Evolutionary conservation across 2,329 filamentous ascomycete genomes (phyloP).

Genomic region (Pseudocercospora cruenta): DNA sequence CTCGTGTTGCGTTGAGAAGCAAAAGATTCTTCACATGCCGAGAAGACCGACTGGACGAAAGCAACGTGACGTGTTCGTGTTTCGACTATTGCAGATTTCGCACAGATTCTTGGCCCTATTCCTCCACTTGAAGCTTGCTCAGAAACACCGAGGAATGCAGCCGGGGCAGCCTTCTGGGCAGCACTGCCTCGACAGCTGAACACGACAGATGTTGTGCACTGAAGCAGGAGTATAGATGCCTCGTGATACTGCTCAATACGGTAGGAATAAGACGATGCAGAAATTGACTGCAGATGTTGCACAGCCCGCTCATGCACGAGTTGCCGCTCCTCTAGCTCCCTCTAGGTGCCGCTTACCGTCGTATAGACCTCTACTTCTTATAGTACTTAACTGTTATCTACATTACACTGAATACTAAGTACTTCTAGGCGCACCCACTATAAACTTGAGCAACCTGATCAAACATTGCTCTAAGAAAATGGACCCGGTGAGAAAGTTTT

Average conservation of each 20-base stretch:
- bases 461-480: no score
- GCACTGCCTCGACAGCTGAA: constrained; percentile 3
- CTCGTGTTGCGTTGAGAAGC: not conserved
- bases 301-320: not conserved
- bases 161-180: not conserved
- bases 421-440: no score
- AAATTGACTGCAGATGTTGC: not conserved
- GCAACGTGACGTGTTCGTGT: not conserved
- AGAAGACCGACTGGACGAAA: not conserved
- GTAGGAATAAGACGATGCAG: not conserved
- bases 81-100: not conserved
- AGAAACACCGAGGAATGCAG: not conserved
- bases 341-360: no score
- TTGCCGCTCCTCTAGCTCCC: no score
- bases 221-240: not conserved
- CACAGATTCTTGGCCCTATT: not conserved
- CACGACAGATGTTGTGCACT: not conserved
- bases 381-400: no score
- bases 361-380: no score
- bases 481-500: no score
- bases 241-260: not conserved
- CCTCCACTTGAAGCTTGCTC: not conserved
- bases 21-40: constrained; percentile 2
- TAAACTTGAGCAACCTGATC: no score
- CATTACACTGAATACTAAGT: no score